Evolutionary conservation across 352 stramenopile genomes (phyloP).

Genomic region (Thraustotheca clavata): DNA sequence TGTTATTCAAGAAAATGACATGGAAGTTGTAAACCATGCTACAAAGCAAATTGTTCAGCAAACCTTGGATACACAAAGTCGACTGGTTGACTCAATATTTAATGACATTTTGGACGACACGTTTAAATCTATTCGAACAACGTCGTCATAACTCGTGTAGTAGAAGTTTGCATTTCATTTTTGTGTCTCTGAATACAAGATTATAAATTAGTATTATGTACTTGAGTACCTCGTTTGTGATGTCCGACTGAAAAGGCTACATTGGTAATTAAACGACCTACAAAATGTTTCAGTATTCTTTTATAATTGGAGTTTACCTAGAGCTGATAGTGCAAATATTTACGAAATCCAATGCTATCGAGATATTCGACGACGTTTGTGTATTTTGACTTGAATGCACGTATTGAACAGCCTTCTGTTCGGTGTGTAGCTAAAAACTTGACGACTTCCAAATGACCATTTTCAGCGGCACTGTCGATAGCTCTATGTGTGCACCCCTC

Average conservation of each 20-base stretch:
- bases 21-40: neutral
- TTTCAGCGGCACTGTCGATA: conserved; percentile 19
- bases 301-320: no score
- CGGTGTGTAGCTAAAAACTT: neutral
- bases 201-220: no score
- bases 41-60: neutral
- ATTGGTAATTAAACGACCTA: no score
- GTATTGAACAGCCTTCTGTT: neutral
- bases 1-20: neutral
- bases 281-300: no score
- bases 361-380: neutral
- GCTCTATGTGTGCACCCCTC: conserved; percentile 21
- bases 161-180: no score
- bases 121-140: neutral
- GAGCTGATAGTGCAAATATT: no score
- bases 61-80: neutral
- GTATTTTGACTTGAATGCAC: neutral
- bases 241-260: no score
- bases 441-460: conserved; percentile 6
- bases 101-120: neutral
- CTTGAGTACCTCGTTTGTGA: no score
- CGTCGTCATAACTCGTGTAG: no score
- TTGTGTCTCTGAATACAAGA: no score
- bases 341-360: no score
- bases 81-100: neutral